Evolutionary conservation across 352 stramenopile genomes (phyloP), one percentile per base, ranked within the genome.

Genomic region (Globisporangium spinosum): DNA sequence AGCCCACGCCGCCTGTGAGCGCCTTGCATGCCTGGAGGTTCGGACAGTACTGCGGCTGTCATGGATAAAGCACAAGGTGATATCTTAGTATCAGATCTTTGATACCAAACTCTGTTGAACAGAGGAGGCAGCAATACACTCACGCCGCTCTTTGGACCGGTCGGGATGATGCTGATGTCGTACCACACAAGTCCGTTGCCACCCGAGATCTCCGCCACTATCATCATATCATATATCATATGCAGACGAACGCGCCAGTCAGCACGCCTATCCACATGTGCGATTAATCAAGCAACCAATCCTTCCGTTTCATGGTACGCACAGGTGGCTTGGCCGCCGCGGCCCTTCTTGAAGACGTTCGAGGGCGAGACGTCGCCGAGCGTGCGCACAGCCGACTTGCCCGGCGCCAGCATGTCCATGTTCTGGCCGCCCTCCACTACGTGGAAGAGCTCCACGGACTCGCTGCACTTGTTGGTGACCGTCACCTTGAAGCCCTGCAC

Each of bases 91-190:
- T 38, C 13, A 57, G 35, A 45, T n/a, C 1, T 2, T 40, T 43
- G 12, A 17, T 59, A 23, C 17, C 54, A 59, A 25, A 12, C 12
- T 7, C 38, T 45, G 2, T 22, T 15, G 20, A 43, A 56, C 3
- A 27, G 22, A 17, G 10, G 34, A 22, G 9, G 3, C 13, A 35
- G 22, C 1, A 34, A 10, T 29, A 63, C 2, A 51, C 58, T 35
- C 23, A 63, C 58, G n/a, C 34, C 32, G 20, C 22, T 34, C 20
- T 63, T 63, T 23, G 34, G 38, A 13, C 85, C 80, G 1, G 85
- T 91, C 0, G 85, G 83, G 69, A 94, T 91, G 73, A 83, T 87
- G 51, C 80, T 90, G 67, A 94, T 94, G 64, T 92, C 85, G 54
- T 69, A 83, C 79, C 82, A 92, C 25, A 69, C 65, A 71, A 84